Conservation (phyloP, 2,329 filamentous ascomycete species). For the Macrophomina tecta region DNA sequence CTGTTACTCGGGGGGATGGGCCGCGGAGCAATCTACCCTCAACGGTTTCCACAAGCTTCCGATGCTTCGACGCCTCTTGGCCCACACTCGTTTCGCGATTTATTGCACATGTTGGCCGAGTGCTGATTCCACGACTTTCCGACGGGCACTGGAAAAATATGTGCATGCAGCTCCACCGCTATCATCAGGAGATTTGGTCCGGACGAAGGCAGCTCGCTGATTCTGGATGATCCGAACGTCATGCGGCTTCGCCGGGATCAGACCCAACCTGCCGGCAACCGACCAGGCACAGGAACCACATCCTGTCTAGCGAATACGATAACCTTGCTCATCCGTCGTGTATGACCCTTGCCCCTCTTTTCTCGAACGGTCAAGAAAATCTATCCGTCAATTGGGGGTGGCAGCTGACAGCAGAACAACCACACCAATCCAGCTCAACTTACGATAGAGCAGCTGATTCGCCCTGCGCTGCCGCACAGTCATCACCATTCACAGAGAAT, state of each 20-base stretch:
- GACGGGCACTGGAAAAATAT: conserved; percentile 4
- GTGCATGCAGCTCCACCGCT: neutral
- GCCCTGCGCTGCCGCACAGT: neutral
- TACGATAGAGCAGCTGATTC: neutral
- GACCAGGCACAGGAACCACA: neutral
- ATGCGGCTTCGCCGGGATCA: neutral
- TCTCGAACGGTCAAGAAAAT: neutral
- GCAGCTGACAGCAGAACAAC: conserved; percentile 1
- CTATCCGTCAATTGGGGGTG: neutral
- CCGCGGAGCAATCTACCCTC: conserved; percentile 7
- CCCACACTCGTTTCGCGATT: neutral
- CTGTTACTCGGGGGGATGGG: neutral
- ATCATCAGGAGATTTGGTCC: neutral
- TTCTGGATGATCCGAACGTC: neutral
- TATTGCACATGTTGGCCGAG: neutral
- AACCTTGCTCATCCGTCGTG: conserved; percentile 10
- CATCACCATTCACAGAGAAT: neutral
- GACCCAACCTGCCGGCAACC: neutral
- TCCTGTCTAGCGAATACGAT: conserved; percentile 13
- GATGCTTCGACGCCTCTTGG: neutral
- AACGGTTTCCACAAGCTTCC: neutral
- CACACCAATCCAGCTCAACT: neutral
- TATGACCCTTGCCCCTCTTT: neutral
- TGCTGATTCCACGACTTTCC: neutral
- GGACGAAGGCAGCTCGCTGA: neutral